These are phyloP conservation scores for Stachybotrys echinatus DNA, from an alignment of 2,329 filamentous ascomycete genomes.

Conservation along the genomic window DNA sequence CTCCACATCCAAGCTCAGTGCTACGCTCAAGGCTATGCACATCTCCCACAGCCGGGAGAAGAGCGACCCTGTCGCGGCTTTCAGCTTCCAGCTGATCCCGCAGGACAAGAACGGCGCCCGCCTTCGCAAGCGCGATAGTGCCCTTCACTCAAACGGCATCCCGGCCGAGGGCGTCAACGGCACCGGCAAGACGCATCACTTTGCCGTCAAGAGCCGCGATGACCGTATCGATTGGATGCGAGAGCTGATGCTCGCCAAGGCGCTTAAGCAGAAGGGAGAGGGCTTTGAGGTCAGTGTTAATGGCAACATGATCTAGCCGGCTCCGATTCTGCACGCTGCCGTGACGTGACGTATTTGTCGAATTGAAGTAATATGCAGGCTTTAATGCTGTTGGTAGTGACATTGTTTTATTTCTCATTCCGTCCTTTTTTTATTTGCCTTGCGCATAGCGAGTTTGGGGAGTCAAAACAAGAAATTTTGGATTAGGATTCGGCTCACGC, in stretches of 20 bases:
- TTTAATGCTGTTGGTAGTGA: too few species aligned
- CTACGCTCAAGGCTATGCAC: conserved; percentile 78
- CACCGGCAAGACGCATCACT: conserved; percentile 83
- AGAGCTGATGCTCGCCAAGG: conserved; percentile 87
- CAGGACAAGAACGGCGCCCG: conserved; percentile 52
- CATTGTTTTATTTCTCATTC: neutral
- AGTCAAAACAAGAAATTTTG: neutral
- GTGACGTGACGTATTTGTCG: neutral
- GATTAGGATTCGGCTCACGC: neutral
- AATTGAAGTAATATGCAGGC: too few species aligned
- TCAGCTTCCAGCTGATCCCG: conserved; percentile 81
- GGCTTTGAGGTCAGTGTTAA: conserved; percentile 81
- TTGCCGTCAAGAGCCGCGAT: conserved; percentile 80
- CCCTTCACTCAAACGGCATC: conserved; percentile 25
- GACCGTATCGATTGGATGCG: conserved; percentile 97
- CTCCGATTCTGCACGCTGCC: neutral
- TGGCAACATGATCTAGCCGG: conserved; percentile 62
- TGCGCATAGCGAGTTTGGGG: neutral
- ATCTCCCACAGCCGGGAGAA: conserved; percentile 51
- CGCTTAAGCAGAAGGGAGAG: conserved; percentile 75
- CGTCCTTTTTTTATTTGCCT: neutral
- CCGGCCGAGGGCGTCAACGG: conserved; percentile 47
- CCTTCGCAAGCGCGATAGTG: conserved; percentile 50
- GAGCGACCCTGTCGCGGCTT: conserved; percentile 59
- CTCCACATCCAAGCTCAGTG: conserved; percentile 73